These are phyloP conservation scores for Fusarium sambucinum DNA, from an alignment of 2,329 filamentous ascomycete species.

Conservation along the genomic window DNA sequence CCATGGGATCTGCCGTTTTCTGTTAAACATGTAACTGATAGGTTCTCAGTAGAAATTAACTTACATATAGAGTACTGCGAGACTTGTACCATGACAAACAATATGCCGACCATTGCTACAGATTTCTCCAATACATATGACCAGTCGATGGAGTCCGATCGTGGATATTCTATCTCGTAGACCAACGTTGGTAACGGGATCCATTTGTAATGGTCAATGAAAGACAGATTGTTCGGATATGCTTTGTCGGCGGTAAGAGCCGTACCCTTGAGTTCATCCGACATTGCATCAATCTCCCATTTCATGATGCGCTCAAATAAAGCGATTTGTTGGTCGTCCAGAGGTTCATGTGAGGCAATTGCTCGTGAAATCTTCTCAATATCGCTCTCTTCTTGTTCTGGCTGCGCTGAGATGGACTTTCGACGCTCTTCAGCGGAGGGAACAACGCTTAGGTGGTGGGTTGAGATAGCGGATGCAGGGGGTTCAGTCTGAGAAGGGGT, in stretches of 20 bases:
- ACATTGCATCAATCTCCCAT: slow-evolving; percentile 73
- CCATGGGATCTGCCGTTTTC: slow-evolving; percentile 68
- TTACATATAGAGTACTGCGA: slow-evolving; percentile 78
- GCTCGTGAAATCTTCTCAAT: slow-evolving; percentile 71
- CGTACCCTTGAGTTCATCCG: slow-evolving; percentile 74
- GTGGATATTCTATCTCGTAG: slow-evolving; percentile 83
- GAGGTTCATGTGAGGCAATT: slow-evolving; percentile 70
- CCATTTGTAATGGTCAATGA: slow-evolving; percentile 76
- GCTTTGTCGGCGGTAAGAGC: slow-evolving; percentile 61
- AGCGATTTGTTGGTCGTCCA: slow-evolving; percentile 71
- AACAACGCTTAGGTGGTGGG: slow-evolving; percentile 58
- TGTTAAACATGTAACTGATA: slow-evolving; percentile 9
- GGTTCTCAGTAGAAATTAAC: slow-evolving; percentile 4
- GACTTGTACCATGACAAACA: slow-evolving; percentile 83
- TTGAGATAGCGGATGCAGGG: slow-evolving; percentile 57
- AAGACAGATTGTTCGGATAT: slow-evolving; percentile 78
- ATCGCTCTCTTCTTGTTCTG: slow-evolving; percentile 59
- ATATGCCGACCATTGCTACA: slow-evolving; percentile 76
- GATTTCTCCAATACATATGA: slow-evolving; percentile 79
- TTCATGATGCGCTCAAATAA: slow-evolving; percentile 75
- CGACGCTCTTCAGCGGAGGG: slow-evolving; percentile 60
- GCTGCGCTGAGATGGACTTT: slow-evolving; percentile 53
- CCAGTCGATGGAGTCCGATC: slow-evolving; percentile 76
- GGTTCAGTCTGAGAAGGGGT: slow-evolving; percentile 59
- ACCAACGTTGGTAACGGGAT: slow-evolving; percentile 80